Conservation (phyloP, 345 rosid species). For the Salix dunnii region DNA sequence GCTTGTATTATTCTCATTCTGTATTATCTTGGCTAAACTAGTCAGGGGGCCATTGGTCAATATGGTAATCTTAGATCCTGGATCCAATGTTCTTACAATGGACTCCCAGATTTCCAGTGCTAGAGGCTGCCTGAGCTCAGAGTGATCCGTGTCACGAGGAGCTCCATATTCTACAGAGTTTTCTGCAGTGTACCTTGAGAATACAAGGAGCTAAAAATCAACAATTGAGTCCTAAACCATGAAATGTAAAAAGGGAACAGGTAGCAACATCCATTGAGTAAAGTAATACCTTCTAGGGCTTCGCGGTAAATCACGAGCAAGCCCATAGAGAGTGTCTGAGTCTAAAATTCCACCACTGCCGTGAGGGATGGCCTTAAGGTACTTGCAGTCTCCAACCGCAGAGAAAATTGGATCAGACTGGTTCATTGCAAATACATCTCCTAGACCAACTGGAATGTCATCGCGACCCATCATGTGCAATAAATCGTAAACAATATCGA, state of each 20-base stretch:
- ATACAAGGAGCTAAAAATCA: neutral
- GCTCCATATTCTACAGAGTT: slow-evolving; percentile 58
- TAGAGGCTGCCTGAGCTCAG: slow-evolving; percentile 66
- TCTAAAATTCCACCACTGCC: slow-evolving; percentile 87
- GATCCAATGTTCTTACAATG: slow-evolving; percentile 29
- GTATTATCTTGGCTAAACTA: slow-evolving; percentile 58
- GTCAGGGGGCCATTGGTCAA: slow-evolving; percentile 85
- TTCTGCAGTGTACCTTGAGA: slow-evolving; percentile 69
- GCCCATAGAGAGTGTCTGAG: slow-evolving; percentile 84
- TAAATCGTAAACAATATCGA: slow-evolving; percentile 75
- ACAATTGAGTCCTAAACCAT: slow-evolving; percentile 4
- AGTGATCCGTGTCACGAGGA: slow-evolving; percentile 65
- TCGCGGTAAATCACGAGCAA: slow-evolving; percentile 74
- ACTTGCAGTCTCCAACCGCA: slow-evolving; percentile 75
- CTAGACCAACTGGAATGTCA: slow-evolving; percentile 80
- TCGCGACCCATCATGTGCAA: slow-evolving; percentile 99
- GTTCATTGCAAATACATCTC: slow-evolving; percentile 61
- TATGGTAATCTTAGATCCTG: slow-evolving; percentile 56
- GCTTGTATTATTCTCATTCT: slow-evolving; percentile 29
- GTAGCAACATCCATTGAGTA: neutral
- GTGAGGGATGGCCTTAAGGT: slow-evolving; percentile 61
- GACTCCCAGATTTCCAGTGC: slow-evolving; percentile 75
- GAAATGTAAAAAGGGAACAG: neutral
- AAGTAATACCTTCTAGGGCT: slow-evolving; percentile 70
- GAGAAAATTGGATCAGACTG: slow-evolving; percentile 51